A percentile compares a stretch with the other conserved stretches of the same genome.
phyloP scores from a whole-genome alignment of 306 rosid species.

The Fragaria vesca region DNA sequence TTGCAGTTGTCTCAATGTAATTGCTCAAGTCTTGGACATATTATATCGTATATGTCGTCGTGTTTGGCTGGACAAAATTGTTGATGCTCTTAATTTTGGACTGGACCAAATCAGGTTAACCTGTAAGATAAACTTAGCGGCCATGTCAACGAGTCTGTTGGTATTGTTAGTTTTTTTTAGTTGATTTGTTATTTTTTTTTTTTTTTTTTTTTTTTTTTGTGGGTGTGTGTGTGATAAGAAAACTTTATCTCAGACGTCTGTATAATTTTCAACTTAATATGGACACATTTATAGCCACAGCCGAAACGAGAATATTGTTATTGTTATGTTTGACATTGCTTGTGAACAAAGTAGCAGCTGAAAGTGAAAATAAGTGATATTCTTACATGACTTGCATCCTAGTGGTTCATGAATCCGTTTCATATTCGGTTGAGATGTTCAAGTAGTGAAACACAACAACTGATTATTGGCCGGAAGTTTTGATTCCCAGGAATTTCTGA shows the following conservation, averaged over 20 bases:
- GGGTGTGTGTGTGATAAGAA: too few species aligned
- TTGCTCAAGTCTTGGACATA: background rate
- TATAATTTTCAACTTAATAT: background rate
- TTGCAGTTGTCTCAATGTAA: background rate
- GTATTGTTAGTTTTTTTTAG: background rate
- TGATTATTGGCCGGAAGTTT: background rate
- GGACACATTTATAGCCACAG: background rate
- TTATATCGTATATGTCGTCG: background rate
- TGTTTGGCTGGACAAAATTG: background rate
- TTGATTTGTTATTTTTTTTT: too few species aligned
- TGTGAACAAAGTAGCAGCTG: background rate
- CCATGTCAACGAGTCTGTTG: background rate
- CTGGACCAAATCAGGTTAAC: background rate
- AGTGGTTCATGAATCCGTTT: background rate
- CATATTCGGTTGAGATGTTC: background rate
- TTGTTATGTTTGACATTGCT: background rate
- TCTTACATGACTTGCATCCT: too few species aligned
- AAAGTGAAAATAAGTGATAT: background rate
- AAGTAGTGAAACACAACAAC: background rate
- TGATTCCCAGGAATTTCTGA: background rate
- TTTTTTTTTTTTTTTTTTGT: too few species aligned
- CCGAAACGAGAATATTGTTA: background rate
- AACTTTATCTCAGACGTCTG: background rate
- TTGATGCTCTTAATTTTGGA: background rate
- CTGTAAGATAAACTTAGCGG: background rate